Percentiles rank a stretch among this genome's conserved stretches.
phyloP scores from a whole-genome alignment of 805 yeast species.

The Lipomyces lipofer region DNA sequence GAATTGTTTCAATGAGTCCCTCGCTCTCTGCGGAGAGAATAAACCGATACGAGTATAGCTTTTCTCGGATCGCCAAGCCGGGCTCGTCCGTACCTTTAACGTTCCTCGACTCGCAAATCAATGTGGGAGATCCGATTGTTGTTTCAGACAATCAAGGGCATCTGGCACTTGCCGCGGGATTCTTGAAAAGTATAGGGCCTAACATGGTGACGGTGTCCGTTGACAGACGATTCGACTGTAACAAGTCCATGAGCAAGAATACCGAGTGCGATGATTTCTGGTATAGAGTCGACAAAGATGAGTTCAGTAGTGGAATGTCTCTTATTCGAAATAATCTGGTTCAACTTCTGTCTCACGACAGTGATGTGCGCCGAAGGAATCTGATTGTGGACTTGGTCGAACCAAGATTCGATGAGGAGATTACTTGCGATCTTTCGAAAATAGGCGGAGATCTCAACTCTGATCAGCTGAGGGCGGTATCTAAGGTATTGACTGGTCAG shows the following conservation, averaged over 20 bases:
- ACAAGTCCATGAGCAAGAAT: neutral
- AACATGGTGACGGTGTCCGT: constrained; percentile 52
- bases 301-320: constrained; percentile 70
- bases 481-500: constrained; percentile 59
- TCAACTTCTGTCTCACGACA: constrained; percentile 57
- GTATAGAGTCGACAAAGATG: constrained; percentile 80
- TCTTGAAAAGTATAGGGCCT: constrained; percentile 48
- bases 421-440: neutral
- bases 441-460: constrained; percentile 50
- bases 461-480: constrained; percentile 73
- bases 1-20: constrained; percentile 36
- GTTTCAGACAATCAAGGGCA: constrained; percentile 82
- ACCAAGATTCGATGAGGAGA: constrained; percentile 45
- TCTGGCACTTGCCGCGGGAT: constrained; percentile 69
- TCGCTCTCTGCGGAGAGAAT: constrained; percentile 1
- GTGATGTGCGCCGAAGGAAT: constrained; percentile 48
- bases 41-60: constrained; percentile 7
- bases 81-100: constrained; percentile 14
- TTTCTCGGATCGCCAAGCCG: constrained; percentile 11
- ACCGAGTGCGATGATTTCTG: constrained; percentile 17
- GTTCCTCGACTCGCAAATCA: constrained; percentile 49
- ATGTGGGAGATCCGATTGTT: constrained; percentile 61
- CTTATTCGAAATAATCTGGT: constrained; percentile 74
- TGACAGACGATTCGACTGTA: constrained; percentile 49
- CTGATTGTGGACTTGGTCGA: constrained; percentile 55